These are phyloP conservation scores for Naegleria lovaniensis DNA, from an alignment of 208 protist species.

Conservation along the genomic window DNA sequence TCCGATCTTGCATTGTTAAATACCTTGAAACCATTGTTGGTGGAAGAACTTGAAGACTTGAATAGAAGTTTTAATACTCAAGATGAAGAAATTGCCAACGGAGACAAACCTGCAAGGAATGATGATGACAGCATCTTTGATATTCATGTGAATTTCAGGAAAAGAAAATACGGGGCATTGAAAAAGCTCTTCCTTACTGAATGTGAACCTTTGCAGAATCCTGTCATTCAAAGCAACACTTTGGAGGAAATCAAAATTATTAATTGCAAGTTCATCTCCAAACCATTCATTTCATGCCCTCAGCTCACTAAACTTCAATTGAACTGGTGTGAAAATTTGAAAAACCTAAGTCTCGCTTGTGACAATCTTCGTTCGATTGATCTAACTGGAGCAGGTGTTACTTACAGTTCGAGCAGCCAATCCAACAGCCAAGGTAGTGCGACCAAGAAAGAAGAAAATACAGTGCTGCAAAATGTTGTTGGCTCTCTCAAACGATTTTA, in stretches of 20 bases:
- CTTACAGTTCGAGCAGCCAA: background rate
- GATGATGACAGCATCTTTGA: background rate
- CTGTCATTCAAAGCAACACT: constrained; percentile 11
- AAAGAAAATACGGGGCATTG: background rate
- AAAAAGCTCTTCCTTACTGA: constrained; percentile 9
- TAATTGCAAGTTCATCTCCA: background rate
- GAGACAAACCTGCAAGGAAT: background rate
- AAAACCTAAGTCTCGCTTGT: background rate
- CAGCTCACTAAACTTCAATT: background rate
- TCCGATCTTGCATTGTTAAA: background rate
- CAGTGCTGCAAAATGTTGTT: background rate
- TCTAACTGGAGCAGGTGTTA: constrained; percentile 7
- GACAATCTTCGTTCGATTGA: background rate
- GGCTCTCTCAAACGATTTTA: background rate
- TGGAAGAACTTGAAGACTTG: background rate
- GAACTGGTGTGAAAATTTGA: constrained; percentile 20
- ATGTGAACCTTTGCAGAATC: constrained; percentile 19
- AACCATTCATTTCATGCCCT: constrained; percentile 5
- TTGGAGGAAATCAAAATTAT: constrained; percentile 9
- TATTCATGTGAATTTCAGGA: background rate
- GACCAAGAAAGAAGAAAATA: background rate
- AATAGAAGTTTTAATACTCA: background rate
- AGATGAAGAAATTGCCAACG: background rate
- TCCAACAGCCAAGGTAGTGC: background rate
- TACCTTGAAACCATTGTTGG: background rate